Conservation (phyloP, 306 rosid species). For the Sicyos edulis region DNA sequence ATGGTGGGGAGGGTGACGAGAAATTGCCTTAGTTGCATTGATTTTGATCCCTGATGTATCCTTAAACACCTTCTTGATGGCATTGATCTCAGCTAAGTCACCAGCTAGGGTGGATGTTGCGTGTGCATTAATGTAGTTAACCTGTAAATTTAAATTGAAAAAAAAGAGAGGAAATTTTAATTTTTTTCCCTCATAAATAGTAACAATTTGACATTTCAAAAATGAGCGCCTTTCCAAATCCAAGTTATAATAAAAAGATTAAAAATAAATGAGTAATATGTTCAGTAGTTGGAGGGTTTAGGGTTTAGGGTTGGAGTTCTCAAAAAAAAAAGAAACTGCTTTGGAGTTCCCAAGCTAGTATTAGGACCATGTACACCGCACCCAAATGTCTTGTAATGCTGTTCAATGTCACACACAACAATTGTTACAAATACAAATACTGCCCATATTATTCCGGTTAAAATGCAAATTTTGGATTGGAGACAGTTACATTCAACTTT, state of each 20-base stretch:
- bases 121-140: constrained; percentile 95
- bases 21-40: constrained; percentile 90
- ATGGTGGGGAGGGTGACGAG: constrained; percentile 2
- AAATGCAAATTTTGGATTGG: neutral
- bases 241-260: too few relatives aligned
- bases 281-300: neutral
- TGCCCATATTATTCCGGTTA: neutral
- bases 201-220: neutral
- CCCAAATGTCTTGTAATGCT: too few relatives aligned
- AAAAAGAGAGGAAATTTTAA: neutral
- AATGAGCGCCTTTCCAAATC: too few relatives aligned
- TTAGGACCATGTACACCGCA: neutral
- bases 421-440: neutral
- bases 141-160: constrained; percentile 34
- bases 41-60: constrained; percentile 75
- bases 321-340: too few relatives aligned
- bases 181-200: neutral
- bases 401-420: neutral
- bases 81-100: constrained; percentile 92
- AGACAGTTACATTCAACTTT: neutral
- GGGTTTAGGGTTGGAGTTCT: too few relatives aligned
- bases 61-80: constrained; percentile 91
- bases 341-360: neutral
- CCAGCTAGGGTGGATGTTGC: constrained; percentile 98
- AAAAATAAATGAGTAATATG: neutral